phyloP scores from a whole-genome alignment of 1,284 basidiomycete genomes.

The Cystobasidiaceae sp. region DNA sequence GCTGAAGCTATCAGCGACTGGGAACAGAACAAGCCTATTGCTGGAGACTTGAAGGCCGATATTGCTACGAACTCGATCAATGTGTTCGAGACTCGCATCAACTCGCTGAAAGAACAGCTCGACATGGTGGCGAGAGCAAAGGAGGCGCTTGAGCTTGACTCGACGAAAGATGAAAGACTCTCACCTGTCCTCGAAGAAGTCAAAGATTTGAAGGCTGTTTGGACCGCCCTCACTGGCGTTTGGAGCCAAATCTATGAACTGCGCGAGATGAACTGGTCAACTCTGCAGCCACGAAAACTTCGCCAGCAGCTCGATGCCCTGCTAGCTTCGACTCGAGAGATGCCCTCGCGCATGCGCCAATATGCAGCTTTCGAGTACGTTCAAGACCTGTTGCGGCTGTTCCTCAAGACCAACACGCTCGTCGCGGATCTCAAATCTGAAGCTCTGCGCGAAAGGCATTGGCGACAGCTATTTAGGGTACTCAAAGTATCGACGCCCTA shows the following conservation, averaged over 20 bases:
- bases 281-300: slow-evolving; percentile 83
- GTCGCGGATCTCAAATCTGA: slow-evolving; percentile 94
- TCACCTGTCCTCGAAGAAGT: slow-evolving; percentile 93
- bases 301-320: slow-evolving; percentile 88
- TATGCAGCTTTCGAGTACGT: slow-evolving; percentile 99
- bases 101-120: slow-evolving; percentile 84
- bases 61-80: slow-evolving; percentile 92
- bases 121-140: slow-evolving; percentile 91
- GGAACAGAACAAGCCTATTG: slow-evolving; percentile 92
- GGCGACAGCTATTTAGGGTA: slow-evolving; percentile 96
- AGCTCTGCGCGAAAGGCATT: slow-evolving; percentile 94
- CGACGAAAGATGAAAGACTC: slow-evolving; percentile 80
- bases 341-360: slow-evolving; percentile 98
- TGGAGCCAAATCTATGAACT: slow-evolving; percentile 91
- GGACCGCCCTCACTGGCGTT: slow-evolving; percentile 95
- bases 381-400: slow-evolving; percentile 76
- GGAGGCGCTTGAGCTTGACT: slow-evolving; percentile 90
- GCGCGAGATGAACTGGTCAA: slow-evolving; percentile 82
- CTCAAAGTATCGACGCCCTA: slow-evolving; percentile 53
- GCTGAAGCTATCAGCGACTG: slow-evolving; percentile 84
- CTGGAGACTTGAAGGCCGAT: slow-evolving; percentile 91
- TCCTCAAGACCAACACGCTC: slow-evolving; percentile 83
- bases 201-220: slow-evolving; percentile 92
- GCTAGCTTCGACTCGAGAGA: slow-evolving; percentile 85
- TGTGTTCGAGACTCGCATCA: slow-evolving; percentile 85